Percentiles rank a stretch among this genome's conserved stretches.
Evolutionary conservation across 306 rosid genomes (phyloP).

Genomic region (Benincasa hispida): DNA sequence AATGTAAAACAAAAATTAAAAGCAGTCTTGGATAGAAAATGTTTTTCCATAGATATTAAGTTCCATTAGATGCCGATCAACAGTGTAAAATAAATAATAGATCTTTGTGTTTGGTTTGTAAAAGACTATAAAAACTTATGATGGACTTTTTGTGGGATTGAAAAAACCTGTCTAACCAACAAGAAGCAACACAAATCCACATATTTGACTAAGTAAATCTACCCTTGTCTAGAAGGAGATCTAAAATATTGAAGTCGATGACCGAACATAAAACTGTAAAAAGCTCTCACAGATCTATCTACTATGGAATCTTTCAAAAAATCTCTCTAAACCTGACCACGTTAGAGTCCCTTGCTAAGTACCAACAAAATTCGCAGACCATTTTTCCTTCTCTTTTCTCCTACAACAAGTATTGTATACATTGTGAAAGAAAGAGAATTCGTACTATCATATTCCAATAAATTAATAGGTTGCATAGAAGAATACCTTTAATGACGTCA

Average conservation of each 20-base stretch:
- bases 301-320: neutral
- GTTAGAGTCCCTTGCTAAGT: neutral
- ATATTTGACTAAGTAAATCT: neutral
- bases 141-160: too few relatives aligned
- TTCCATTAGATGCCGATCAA: too few relatives aligned
- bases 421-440: neutral
- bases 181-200: neutral
- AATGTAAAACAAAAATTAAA: neutral
- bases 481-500: slow-evolving; percentile 80
- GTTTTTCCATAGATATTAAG: neutral
- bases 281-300: neutral
- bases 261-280: neutral
- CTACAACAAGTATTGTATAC: neutral
- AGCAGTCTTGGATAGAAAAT: neutral
- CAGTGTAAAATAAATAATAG: neutral
- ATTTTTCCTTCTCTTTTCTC: neutral
- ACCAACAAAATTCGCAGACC: neutral
- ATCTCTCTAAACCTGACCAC: neutral
- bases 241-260: neutral
- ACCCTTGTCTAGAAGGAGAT: neutral
- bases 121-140: too few relatives aligned
- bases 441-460: neutral
- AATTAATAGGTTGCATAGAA: neutral
- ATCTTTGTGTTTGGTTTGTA: too few relatives aligned
- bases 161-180: neutral